A percentile compares a stretch with the other conserved stretches of the same genome.
phyloP scores from a whole-genome alignment of 2,329 filamentous ascomycete genomes.

The Setomelanomma holmii region DNA sequence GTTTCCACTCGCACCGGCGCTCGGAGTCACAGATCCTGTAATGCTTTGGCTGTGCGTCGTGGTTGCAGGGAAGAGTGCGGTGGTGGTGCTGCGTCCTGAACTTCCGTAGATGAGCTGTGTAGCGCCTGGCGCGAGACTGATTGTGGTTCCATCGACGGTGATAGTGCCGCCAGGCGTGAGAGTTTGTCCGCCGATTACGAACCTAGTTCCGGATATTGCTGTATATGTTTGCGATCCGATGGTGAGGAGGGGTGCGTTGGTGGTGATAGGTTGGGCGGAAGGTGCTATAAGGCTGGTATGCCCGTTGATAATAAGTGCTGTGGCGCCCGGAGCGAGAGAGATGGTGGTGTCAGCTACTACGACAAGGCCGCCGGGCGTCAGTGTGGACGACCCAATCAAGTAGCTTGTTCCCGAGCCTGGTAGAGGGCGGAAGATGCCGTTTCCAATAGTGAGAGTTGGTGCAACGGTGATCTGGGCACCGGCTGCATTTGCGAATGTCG shows the following conservation, averaged over 20 bases:
- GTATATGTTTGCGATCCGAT: slow-evolving; percentile 41
- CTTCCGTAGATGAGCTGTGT: slow-evolving; percentile 48
- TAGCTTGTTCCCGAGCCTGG: slow-evolving; percentile 45
- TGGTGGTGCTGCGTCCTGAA: slow-evolving; percentile 37
- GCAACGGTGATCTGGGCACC: slow-evolving; percentile 32
- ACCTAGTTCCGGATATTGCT: slow-evolving; percentile 36
- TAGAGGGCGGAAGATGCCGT: slow-evolving; percentile 33
- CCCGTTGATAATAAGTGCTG: slow-evolving; percentile 42
- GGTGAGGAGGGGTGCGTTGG: slow-evolving; percentile 41
- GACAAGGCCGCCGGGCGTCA: slow-evolving; percentile 49
- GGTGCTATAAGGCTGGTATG: slow-evolving; percentile 39
- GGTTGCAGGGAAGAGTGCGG: slow-evolving; percentile 50
- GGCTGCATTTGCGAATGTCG: slow-evolving; percentile 40
- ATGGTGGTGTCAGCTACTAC: slow-evolving; percentile 36
- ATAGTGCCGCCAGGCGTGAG: slow-evolving; percentile 49
- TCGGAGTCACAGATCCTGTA: slow-evolving; percentile 16
- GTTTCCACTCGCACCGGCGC: slow-evolving; percentile 19
- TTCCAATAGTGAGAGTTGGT: slow-evolving; percentile 37
- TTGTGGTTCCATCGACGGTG: slow-evolving; percentile 39
- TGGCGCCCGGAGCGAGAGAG: slow-evolving; percentile 37
- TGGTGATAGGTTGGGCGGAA: slow-evolving; percentile 19
- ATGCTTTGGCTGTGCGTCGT: slow-evolving; percentile 26
- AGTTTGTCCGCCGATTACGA: slow-evolving; percentile 48
- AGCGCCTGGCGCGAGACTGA: slow-evolving; percentile 44
- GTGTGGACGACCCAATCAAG: slow-evolving; percentile 44